Evolutionary conservation across 225 moss, liverwort and hornwort species (phyloP).

Genomic region (Pleurozium schreberi): DNA sequence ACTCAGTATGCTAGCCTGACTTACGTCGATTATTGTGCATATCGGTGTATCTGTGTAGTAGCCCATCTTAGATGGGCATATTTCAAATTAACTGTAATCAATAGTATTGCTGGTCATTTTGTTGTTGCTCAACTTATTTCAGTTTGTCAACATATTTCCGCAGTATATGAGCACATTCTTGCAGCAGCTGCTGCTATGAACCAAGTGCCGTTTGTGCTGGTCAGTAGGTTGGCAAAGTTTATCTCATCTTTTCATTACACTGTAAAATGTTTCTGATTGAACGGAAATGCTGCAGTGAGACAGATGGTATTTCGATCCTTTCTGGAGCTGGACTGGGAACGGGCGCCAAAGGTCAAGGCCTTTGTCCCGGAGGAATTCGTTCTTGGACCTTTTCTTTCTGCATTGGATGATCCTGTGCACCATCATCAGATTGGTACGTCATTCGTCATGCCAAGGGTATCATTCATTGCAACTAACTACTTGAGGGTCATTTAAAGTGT

Average conservation of each 20-base stretch:
- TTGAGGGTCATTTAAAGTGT: neutral
- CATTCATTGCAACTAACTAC: neutral
- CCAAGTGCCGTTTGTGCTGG: constrained; percentile 32
- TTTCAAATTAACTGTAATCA: neutral
- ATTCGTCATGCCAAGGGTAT: neutral
- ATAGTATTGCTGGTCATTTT: neutral
- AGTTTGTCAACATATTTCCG: neutral
- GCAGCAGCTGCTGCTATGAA: constrained; percentile 42
- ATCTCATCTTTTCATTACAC: constrained; percentile 43
- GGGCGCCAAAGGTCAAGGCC: constrained; percentile 41
- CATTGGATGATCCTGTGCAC: constrained; percentile 61
- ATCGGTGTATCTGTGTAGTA: neutral
- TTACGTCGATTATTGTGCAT: neutral
- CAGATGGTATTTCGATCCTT: constrained; percentile 71
- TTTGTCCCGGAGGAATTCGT: constrained; percentile 64
- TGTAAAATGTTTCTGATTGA: neutral
- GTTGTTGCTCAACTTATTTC: neutral
- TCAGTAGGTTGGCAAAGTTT: constrained; percentile 55
- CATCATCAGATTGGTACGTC: constrained; percentile 54
- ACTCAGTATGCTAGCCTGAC: neutral
- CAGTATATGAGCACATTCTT: constrained; percentile 60
- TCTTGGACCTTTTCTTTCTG: constrained; percentile 54
- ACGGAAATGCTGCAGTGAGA: constrained; percentile 48
- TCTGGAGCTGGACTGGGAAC: constrained; percentile 55
- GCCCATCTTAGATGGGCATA: neutral